Conservation (phyloP, 1,284 basidiomycete species). For the Fistulina hepatica region DNA sequence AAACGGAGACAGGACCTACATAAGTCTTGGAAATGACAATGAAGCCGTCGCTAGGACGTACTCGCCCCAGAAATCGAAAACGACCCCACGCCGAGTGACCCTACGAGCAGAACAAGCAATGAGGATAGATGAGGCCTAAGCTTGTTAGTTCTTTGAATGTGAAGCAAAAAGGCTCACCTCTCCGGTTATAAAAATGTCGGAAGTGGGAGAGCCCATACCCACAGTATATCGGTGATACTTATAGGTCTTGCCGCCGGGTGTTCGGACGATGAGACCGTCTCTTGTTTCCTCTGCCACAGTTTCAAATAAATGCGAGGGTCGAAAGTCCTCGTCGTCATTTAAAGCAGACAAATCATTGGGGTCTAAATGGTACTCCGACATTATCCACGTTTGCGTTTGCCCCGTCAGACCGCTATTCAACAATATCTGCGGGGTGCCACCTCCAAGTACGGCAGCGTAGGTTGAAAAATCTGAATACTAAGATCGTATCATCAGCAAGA, state of each 20-base stretch:
- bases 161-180: slow-evolving; percentile 39
- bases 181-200: slow-evolving; percentile 57
- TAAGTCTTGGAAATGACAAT: slow-evolving; percentile 66
- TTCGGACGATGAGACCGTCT: no score
- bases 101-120: slow-evolving; percentile 26
- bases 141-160: no score
- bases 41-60: slow-evolving; percentile 61
- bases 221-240: no score
- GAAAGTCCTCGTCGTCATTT: no score
- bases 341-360: no score
- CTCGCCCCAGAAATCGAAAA: slow-evolving; percentile 19
- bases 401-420: slow-evolving; percentile 48
- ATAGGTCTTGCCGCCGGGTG: no score
- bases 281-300: no score
- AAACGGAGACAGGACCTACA: slow-evolving; percentile 30
- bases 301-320: no score
- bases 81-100: slow-evolving; percentile 71
- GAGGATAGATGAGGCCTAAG: neutral
- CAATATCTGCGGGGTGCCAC: slow-evolving; percentile 44
- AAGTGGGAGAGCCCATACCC: slow-evolving; percentile 18
- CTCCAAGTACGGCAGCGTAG: slow-evolving; percentile 53
- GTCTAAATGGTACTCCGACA: slow-evolving; percentile 65
- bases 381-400: slow-evolving; percentile 68
- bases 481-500: slow-evolving; percentile 5
- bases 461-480: slow-evolving; percentile 67